A percentile compares a stretch with the other conserved stretches of the same genome.
phyloP scores from a whole-genome alignment of 345 rosid species.

The Hibiscus syriacus region DNA sequence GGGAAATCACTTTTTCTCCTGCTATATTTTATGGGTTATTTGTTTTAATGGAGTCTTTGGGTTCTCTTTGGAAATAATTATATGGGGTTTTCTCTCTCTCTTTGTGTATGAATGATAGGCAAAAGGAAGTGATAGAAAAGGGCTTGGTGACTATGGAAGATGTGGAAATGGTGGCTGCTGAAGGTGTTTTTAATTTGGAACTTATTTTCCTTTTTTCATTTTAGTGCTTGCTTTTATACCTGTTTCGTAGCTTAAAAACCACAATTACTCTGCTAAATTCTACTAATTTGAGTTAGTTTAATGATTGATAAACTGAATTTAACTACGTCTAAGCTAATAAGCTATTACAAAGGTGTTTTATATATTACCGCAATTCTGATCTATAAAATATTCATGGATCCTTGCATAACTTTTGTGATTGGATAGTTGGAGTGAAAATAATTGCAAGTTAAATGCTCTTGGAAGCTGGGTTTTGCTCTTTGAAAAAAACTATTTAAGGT shows the following conservation, averaged over 20 bases:
- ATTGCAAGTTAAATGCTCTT: background rate
- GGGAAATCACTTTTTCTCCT: no score
- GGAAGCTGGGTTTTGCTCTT: background rate
- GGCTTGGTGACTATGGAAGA: constrained; percentile 75
- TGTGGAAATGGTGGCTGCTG: constrained; percentile 63
- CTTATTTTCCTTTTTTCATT: background rate
- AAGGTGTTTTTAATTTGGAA: no score
- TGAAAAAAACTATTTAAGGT: background rate
- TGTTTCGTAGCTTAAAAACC: background rate
- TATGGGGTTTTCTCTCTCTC: background rate
- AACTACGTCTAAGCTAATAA: background rate
- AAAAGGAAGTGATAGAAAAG: constrained; percentile 59
- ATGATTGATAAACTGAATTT: background rate
- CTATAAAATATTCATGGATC: no score
- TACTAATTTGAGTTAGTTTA: no score
- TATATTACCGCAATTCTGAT: no score
- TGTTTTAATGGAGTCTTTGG: background rate
- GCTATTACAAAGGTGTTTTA: background rate
- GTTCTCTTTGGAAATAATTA: background rate
- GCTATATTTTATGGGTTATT: background rate
- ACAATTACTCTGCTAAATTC: background rate
- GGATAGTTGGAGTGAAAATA: no score
- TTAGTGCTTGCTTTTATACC: background rate
- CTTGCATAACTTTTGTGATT: background rate
- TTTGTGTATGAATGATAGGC: constrained; percentile 35